Percentiles rank a stretch among this genome's conserved stretches.
These are phyloP conservation scores for Alternaria gansuensis DNA, from an alignment of 2,329 filamentous ascomycete species.

Conservation along the genomic window DNA sequence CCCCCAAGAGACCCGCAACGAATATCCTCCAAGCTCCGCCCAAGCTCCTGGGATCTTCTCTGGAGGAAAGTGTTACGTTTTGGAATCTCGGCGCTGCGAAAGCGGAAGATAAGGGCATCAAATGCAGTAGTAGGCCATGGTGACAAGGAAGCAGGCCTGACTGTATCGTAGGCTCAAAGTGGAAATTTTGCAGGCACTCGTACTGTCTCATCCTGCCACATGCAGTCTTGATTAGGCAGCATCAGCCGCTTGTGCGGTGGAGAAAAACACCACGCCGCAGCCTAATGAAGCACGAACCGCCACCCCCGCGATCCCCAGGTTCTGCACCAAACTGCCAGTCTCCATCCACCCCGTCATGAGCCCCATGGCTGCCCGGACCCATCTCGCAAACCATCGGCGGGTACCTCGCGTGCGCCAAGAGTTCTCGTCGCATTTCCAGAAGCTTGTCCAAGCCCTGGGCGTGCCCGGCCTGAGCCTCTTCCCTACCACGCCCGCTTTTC, in stretches of 20 bases:
- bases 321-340: background rate
- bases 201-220: background rate
- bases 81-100: background rate
- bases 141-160: slow-evolving; percentile 12
- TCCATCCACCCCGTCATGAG: slow-evolving; percentile 4
- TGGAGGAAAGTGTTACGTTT: slow-evolving; percentile 19
- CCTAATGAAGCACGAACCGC: background rate
- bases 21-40: slow-evolving; percentile 4
- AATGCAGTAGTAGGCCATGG: background rate
- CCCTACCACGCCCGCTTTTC: slow-evolving; percentile 25
- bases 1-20: slow-evolving; percentile 15
- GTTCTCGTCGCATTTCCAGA: slow-evolving; percentile 25
- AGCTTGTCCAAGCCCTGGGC: slow-evolving; percentile 19
- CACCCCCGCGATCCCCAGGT: slow-evolving; percentile 10
- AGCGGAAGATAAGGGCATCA: slow-evolving; percentile 15
- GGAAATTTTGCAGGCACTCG: background rate
- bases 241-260: background rate
- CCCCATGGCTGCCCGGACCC: slow-evolving; percentile 10
- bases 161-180: background rate
- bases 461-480: slow-evolving; percentile 27
- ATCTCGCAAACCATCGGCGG: slow-evolving; percentile 26
- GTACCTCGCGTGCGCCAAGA: slow-evolving; percentile 11
- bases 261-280: background rate
- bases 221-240: background rate
- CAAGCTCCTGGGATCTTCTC: background rate